A percentile compares a stretch with the other conserved stretches of the same genome.
Conservation (phyloP, 2,329 filamentous ascomycete species). For the Zymoseptoria crescenta region DNA sequence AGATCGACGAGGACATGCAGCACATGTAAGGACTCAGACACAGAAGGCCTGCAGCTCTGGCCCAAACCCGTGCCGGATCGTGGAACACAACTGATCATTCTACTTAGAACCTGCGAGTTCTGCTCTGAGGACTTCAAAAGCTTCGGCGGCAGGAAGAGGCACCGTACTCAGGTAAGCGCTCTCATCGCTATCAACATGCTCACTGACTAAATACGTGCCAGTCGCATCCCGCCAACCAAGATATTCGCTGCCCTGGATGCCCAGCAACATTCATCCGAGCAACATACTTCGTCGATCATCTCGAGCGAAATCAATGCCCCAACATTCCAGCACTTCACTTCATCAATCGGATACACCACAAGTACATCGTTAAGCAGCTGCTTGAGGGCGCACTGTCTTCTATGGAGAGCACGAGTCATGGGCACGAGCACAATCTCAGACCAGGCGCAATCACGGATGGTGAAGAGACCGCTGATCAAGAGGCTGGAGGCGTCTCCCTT, state of each 20-base stretch:
- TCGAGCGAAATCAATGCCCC: slow-evolving; percentile 46
- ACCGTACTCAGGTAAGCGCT: slow-evolving; percentile 43
- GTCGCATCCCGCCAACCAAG: slow-evolving; percentile 41
- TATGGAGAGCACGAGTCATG: slow-evolving; percentile 5
- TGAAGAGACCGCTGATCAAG: slow-evolving; percentile 3
- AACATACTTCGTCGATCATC: slow-evolving; percentile 44
- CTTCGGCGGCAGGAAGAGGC: slow-evolving; percentile 42
- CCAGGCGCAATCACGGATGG: slow-evolving; percentile 1
- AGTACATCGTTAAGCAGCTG: slow-evolving; percentile 37
- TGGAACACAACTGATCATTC: neutral
- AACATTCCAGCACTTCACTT: slow-evolving; percentile 39
- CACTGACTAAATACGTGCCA: neutral
- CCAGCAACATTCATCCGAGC: slow-evolving; percentile 41
- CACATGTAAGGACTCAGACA: slow-evolving; percentile 35
- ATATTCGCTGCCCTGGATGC: slow-evolving; percentile 49
- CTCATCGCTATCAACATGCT: neutral
- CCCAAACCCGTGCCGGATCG: too few relatives aligned
- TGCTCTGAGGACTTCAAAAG: slow-evolving; percentile 51
- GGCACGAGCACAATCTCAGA: neutral
- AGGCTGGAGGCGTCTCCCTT: slow-evolving; percentile 12
- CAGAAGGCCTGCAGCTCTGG: neutral
- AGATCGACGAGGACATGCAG: slow-evolving; percentile 19
- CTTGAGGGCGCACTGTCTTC: slow-evolving; percentile 23
- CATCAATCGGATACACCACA: slow-evolving; percentile 43
- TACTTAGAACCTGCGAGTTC: slow-evolving; percentile 39